These are phyloP conservation scores for Volvox carteri DNA, from an alignment of 163 green algal genomes.

Conservation along the genomic window DNA sequence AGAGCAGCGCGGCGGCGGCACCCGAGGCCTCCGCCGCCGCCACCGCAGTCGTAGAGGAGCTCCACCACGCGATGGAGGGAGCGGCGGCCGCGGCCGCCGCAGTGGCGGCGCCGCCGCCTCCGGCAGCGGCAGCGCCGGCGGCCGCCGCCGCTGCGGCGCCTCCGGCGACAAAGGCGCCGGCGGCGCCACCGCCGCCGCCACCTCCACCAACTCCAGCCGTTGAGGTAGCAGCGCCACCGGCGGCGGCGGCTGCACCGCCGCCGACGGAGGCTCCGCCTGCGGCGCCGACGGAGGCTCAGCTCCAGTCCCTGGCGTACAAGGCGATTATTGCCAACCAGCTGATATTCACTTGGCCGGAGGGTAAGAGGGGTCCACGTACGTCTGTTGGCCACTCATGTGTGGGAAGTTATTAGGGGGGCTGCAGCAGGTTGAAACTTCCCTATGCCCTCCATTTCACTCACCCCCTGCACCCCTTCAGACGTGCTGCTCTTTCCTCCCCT, in stretches of 20 bases:
- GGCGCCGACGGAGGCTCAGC: slow-evolving; percentile 39
- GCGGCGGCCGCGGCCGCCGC: neutral
- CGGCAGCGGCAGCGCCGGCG: neutral
- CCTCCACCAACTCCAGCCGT: neutral
- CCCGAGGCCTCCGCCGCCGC: slow-evolving; percentile 11
- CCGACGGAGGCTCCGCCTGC: slow-evolving; percentile 18
- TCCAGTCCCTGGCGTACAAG: slow-evolving; percentile 52
- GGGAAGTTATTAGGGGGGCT: no score
- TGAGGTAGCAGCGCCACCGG: neutral
- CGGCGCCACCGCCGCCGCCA: neutral
- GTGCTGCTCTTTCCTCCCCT: neutral
- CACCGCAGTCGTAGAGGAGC: slow-evolving; percentile 19
- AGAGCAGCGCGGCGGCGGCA: neutral
- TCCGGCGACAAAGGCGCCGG: no score
- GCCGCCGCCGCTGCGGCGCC: neutral
- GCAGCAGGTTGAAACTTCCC: no score
- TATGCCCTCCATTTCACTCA: no score
- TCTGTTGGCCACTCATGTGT: no score
- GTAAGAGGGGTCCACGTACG: no score
- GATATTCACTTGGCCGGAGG: slow-evolving; percentile 68
- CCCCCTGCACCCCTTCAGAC: no score
- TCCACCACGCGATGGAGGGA: slow-evolving; percentile 3
- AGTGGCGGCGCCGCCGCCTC: neutral
- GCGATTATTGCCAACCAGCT: slow-evolving; percentile 43
- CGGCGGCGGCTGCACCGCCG: slow-evolving; percentile 11